Evolutionary conservation across 495 filamentous ascomycete genomes (phyloP).

Genomic region (Oidiodendron maius): DNA sequence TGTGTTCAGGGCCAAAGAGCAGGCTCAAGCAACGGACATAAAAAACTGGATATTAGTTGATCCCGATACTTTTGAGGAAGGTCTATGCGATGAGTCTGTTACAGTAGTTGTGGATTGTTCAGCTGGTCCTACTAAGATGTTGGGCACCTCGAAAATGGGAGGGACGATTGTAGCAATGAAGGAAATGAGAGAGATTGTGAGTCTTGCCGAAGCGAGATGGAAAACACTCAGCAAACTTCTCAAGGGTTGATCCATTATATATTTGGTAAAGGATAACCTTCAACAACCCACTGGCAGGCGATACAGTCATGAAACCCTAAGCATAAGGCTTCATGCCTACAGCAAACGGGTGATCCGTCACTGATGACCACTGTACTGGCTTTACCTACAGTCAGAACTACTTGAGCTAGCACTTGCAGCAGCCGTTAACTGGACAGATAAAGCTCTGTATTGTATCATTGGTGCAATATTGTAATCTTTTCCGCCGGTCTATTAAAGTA

Average conservation of each 20-base stretch:
- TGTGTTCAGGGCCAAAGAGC: slow-evolving; percentile 65
- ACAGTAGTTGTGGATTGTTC: slow-evolving; percentile 65
- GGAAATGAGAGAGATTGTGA: slow-evolving; percentile 49
- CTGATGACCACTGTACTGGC: no score
- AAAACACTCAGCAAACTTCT: slow-evolving; percentile 43
- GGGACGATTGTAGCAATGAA: slow-evolving; percentile 54
- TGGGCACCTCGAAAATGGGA: slow-evolving; percentile 76
- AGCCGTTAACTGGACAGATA: no score
- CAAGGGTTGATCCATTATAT: slow-evolving; percentile 19
- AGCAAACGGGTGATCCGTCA: no score
- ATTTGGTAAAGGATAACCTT: no score
- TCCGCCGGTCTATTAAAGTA: no score
- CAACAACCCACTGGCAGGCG: no score
- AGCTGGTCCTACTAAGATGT: slow-evolving; percentile 46
- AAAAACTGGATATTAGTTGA: slow-evolving; percentile 76
- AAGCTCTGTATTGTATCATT: no score
- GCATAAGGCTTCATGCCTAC: no score
- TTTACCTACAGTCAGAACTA: no score
- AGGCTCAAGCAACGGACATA: slow-evolving; percentile 36
- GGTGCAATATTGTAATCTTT: no score
- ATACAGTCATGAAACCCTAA: no score
- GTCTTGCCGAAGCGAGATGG: slow-evolving; percentile 49
- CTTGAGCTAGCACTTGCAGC: no score
- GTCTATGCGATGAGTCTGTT: slow-evolving; percentile 64
- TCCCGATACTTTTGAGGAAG: slow-evolving; percentile 87